Evolutionary conservation across 331 rosid genomes (phyloP), one percentile per base, ranked within the genome.

Genomic region (Malus hybrid): DNA sequence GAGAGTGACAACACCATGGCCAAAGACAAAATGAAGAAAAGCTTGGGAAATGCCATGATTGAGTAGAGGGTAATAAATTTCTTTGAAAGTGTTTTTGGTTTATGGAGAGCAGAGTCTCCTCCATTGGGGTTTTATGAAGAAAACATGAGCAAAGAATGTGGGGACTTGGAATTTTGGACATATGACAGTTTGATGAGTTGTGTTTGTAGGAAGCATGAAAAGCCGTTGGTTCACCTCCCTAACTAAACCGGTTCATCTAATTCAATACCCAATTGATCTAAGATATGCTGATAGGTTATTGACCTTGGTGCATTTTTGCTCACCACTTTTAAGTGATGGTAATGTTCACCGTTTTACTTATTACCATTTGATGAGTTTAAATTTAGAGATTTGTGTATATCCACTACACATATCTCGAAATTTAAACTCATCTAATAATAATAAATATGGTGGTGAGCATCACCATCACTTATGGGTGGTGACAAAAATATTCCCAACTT

Each of bases 21-120:
- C 76, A 76, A 56, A 11, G 68, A 70, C n/a, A 85, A 10, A 73
- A 73, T 11, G 62, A 83, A 31, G 63, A 15, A 78, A 56, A n/a
- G 66, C 34, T 79, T 77, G 76, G 75, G 67, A 31, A 62, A 65
- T n/a, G 76, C 87, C 88, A 85, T 87, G 69, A 15, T 62, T 65
- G 67, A 63, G 67, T 20, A 63, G 61, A 12, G 7, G 8, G 31
- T 57, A 42, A 24, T 4, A 61, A 61, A 27, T 12, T 6, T 27
- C 33, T 27, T 11, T 27, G 33, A 27, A 27, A 5, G 22, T 20
- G 60, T 64, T 27, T 67, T 9, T 60, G 67, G 82, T 66, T 74
- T 74, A 42, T 78, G 67, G 32, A 28, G 67, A 63, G 67, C n/a
- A 63, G 31, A 28, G 7, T 19, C 14, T 29, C 36, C 36, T 62